Conservation (phyloP, 2,329 filamentous ascomycete species). For the Apiospora koreana region DNA sequence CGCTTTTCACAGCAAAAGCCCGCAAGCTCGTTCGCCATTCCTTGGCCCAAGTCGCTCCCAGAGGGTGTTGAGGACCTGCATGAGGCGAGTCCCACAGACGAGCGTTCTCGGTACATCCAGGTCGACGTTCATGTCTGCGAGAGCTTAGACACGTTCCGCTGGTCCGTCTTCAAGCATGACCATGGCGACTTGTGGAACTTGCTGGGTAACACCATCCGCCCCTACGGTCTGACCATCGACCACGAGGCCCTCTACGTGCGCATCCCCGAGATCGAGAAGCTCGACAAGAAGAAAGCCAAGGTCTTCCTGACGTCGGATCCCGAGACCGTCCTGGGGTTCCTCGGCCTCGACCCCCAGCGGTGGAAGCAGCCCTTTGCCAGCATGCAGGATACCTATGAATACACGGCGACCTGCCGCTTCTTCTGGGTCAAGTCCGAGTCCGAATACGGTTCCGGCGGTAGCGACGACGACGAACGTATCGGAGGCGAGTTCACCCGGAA, state of each 20-base stretch:
- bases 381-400: conserved; percentile 61
- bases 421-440: conserved; percentile 47
- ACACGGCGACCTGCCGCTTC: conserved; percentile 58
- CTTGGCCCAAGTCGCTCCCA: conserved; percentile 43
- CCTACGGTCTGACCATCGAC: conserved; percentile 66
- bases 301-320: conserved; percentile 64
- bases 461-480: conserved; percentile 35
- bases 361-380: conserved; percentile 59
- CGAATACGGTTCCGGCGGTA: conserved; percentile 21
- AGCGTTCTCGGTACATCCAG: conserved; percentile 58
- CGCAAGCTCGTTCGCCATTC: conserved; percentile 53
- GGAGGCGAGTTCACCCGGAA: conserved; percentile 30
- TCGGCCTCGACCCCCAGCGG: conserved; percentile 56
- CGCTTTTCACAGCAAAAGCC: conserved; percentile 25
- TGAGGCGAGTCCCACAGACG: background rate
- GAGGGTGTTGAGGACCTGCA: background rate
- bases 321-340: conserved; percentile 56
- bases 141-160: conserved; percentile 48
- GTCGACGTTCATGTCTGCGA: conserved; percentile 65
- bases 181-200: conserved; percentile 72
- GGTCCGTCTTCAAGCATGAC: conserved; percentile 67
- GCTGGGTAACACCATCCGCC: conserved; percentile 63
- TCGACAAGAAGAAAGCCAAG: conserved; percentile 56
- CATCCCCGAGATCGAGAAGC: conserved; percentile 65
- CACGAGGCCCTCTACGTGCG: conserved; percentile 65